Evolutionary conservation across 1,284 basidiomycete genomes (phyloP), one percentile per base, ranked within the genome.

Genomic region (Boletus smithii): DNA sequence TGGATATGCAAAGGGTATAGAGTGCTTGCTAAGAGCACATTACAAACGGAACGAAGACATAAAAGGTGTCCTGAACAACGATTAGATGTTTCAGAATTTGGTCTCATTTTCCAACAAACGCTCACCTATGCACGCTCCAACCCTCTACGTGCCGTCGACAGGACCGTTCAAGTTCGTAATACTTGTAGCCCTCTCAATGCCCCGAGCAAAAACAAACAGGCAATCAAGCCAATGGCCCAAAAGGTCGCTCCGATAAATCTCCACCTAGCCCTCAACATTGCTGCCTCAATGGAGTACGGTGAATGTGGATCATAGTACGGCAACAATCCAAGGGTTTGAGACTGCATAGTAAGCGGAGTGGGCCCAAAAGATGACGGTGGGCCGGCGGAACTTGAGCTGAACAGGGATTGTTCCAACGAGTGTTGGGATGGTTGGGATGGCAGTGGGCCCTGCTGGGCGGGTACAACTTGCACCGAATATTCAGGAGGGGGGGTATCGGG

Each of bases 261-360:
- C 69, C 70, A 58, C 46, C 68, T 65, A 41, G 75, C 75, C 47
- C 73, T 67, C 35, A 57, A 59, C 58, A 66, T 73, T 53, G 69
- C 82, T 58, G 61, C 75, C 60, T 56, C 68, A 45, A 68, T 67
- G 58, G 65, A 71, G 44, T 74, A 66, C 22, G 65, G 59, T 24
- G 74, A 74, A 17, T 63, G 70, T 14, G 73, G 68, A 53, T 76
- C 78, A 57, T 79, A 73, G 57, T 79, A 80, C 8, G 75, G 70
- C 47, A 73, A 44, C 14, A 68, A 44, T 17, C 58, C 63, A 38
- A 63, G 50, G 11, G 62, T 58, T 43, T 60, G 61, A 20, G 58
- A 53, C 41, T 55, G 58, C 40, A 54, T 42, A 18, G 17, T 33
- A 24, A 77, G 60, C 5, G 75, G 76, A n/a, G 76, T 77, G 3